Evolutionary conservation across 2,329 filamentous ascomycete species (phyloP).

Genomic region (Tricladium varicosporioides): DNA sequence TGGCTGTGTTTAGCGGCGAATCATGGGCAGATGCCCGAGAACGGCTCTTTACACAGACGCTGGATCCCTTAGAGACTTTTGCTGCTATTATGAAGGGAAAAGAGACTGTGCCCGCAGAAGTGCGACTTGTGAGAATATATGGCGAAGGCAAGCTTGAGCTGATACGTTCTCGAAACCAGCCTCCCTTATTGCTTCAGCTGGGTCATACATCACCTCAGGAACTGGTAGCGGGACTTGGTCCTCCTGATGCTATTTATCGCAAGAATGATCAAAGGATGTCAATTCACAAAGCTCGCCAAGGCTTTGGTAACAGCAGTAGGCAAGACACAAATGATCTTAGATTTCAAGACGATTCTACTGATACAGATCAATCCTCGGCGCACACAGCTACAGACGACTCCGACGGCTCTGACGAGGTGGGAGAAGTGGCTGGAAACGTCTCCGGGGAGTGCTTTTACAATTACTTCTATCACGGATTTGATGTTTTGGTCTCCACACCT

Average conservation of each 20-base stretch:
- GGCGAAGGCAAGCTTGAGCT: slow-evolving; percentile 79
- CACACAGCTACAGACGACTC: slow-evolving; percentile 70
- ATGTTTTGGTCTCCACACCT: slow-evolving; percentile 83
- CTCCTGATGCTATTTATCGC: slow-evolving; percentile 89
- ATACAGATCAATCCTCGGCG: slow-evolving; percentile 73
- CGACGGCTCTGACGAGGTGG: slow-evolving; percentile 61
- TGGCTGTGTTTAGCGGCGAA: slow-evolving; percentile 86
- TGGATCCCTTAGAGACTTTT: slow-evolving; percentile 72
- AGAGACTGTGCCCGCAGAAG: slow-evolving; percentile 82
- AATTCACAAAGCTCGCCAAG: slow-evolving; percentile 68
- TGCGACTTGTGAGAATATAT: slow-evolving; percentile 75
- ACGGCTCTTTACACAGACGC: slow-evolving; percentile 70
- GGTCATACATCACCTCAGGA: slow-evolving; percentile 92
- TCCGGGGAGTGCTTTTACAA: slow-evolving; percentile 89
- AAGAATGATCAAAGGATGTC: slow-evolving; percentile 88
- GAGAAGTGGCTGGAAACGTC: slow-evolving; percentile 51
- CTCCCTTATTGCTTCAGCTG: slow-evolving; percentile 68
- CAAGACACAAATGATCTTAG: slow-evolving; percentile 39
- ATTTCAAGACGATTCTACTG: slow-evolving; percentile 55
- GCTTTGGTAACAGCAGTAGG: slow-evolving; percentile 49
- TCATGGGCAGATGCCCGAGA: slow-evolving; percentile 86
- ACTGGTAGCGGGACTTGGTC: slow-evolving; percentile 83
- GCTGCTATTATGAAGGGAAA: slow-evolving; percentile 67
- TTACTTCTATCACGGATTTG: slow-evolving; percentile 94
- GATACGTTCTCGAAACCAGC: slow-evolving; percentile 65